phyloP scores from a whole-genome alignment of 495 filamentous ascomycete species.

The Penicillium egyptiacum region DNA sequence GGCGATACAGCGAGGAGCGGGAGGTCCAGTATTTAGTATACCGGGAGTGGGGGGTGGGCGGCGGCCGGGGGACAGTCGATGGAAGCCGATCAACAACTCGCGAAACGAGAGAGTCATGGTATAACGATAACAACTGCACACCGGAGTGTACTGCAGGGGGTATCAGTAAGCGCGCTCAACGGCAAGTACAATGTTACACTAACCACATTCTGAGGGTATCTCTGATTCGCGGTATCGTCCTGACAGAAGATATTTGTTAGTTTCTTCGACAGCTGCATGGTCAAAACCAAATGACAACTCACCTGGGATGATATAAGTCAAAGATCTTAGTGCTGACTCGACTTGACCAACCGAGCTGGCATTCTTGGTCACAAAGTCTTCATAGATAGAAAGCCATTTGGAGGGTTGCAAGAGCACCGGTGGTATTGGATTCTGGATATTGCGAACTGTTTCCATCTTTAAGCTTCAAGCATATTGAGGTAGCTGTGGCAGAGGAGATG shows the following conservation, averaged over 20 bases:
- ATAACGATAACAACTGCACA: slow-evolving; percentile 86
- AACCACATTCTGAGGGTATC: slow-evolving; percentile 84
- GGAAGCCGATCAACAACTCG: slow-evolving; percentile 56
- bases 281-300: slow-evolving; percentile 11
- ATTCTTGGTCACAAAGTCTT: slow-evolving; percentile 92
- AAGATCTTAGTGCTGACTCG: slow-evolving; percentile 83
- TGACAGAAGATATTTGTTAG: slow-evolving; percentile 27
- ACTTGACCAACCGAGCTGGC: slow-evolving; percentile 87
- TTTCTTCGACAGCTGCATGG: not conserved
- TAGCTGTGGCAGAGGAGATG: slow-evolving; percentile 10
- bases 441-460: slow-evolving; percentile 39
- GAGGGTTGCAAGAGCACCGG: slow-evolving; percentile 56
- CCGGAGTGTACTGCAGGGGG: slow-evolving; percentile 66
- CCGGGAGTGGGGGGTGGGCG: slow-evolving; percentile 74
- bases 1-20: slow-evolving; percentile 70
- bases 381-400: slow-evolving; percentile 77
- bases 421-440: slow-evolving; percentile 33
- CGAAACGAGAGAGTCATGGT: slow-evolving; percentile 87
- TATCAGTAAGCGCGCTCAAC: slow-evolving; percentile 1
- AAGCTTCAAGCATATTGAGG: slow-evolving; percentile 8
- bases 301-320: slow-evolving; percentile 96
- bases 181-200: slow-evolving; percentile 19
- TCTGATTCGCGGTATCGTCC: slow-evolving; percentile 92
- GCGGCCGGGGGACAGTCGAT: slow-evolving; percentile 41
- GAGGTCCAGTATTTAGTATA: slow-evolving; percentile 89